phyloP scores from a whole-genome alignment of 306 rosid species.

The Fragaria iinumae region DNA sequence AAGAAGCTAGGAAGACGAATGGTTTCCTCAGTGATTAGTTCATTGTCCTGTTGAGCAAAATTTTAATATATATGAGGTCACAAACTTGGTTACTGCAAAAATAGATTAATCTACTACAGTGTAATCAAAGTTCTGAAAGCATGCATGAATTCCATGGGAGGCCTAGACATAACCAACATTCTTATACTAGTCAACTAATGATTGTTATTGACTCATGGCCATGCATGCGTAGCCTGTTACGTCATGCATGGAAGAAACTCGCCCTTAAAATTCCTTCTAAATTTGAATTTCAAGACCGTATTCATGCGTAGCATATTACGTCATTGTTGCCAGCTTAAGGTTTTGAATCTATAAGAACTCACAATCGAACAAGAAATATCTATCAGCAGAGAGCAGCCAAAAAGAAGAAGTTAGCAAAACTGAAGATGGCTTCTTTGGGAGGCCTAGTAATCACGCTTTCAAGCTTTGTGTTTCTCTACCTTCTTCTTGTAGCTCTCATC shows the following conservation, averaged over 20 bases:
- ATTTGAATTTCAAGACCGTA: not conserved
- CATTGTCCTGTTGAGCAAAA: too few species aligned
- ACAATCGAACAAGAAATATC: not conserved
- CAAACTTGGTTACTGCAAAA: too few species aligned
- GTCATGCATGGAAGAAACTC: not conserved
- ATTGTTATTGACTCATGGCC: too few species aligned
- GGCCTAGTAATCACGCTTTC: not conserved
- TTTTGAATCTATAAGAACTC: not conserved
- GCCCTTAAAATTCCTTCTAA: not conserved
- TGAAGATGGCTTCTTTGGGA: not conserved
- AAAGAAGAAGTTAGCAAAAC: not conserved
- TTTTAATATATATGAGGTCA: too few species aligned
- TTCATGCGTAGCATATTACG: not conserved
- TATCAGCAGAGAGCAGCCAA: not conserved
- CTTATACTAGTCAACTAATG: too few species aligned
- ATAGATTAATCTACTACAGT: too few species aligned
- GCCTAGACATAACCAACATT: too few species aligned
- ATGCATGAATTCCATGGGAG: too few species aligned
- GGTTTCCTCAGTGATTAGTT: too few species aligned
- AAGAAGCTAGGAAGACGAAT: too few species aligned
- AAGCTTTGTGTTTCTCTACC: not conserved
- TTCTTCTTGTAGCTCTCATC: slow-evolving; percentile 6
- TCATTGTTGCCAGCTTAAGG: not conserved
- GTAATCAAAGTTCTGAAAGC: too few species aligned
- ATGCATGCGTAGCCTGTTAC: not conserved